Conservation (phyloP, 2,329 filamentous ascomycete genomes). For the Dendryphion nanum region DNA sequence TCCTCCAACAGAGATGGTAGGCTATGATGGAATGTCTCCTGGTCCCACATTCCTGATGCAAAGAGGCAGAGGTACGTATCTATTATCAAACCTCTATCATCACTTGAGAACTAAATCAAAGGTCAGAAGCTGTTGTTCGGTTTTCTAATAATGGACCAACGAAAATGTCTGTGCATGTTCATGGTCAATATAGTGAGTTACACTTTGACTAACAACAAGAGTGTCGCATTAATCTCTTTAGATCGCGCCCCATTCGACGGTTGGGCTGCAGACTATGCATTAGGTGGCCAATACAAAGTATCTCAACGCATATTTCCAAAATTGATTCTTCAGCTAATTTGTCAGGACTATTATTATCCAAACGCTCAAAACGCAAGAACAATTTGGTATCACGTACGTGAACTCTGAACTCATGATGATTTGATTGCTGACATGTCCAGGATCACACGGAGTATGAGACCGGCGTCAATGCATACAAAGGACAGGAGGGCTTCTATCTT, state of each 20-base stretch:
- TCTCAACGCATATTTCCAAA: background rate
- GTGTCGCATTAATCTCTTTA: background rate
- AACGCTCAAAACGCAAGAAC: slow-evolving; percentile 54
- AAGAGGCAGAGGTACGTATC: slow-evolving; percentile 38
- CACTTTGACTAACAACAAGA: background rate
- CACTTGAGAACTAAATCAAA: background rate
- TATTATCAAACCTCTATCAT: background rate
- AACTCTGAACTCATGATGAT: slow-evolving; percentile 28
- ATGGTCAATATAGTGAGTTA: slow-evolving; percentile 48
- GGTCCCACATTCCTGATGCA: slow-evolving; percentile 53
- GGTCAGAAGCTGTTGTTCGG: slow-evolving; percentile 51
- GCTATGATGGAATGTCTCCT: slow-evolving; percentile 55
- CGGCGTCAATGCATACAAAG: slow-evolving; percentile 56
- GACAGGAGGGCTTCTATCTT: slow-evolving; percentile 58
- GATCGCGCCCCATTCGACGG: slow-evolving; percentile 50
- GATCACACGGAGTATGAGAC: slow-evolving; percentile 46
- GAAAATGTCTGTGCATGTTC: slow-evolving; percentile 53
- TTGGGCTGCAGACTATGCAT: slow-evolving; percentile 55
- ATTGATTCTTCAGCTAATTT: background rate
- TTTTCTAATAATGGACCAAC: slow-evolving; percentile 51
- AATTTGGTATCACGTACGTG: slow-evolving; percentile 58
- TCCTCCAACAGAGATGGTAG: slow-evolving; percentile 41
- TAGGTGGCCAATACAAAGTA: slow-evolving; percentile 53
- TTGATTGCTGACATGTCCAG: slow-evolving; percentile 8
- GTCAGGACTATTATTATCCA: slow-evolving; percentile 59